Percentiles rank a stretch among this genome's conserved stretches.
phyloP scores from a whole-genome alignment of 2,329 filamentous ascomycete genomes.

The Parascedosporium putredinis region DNA sequence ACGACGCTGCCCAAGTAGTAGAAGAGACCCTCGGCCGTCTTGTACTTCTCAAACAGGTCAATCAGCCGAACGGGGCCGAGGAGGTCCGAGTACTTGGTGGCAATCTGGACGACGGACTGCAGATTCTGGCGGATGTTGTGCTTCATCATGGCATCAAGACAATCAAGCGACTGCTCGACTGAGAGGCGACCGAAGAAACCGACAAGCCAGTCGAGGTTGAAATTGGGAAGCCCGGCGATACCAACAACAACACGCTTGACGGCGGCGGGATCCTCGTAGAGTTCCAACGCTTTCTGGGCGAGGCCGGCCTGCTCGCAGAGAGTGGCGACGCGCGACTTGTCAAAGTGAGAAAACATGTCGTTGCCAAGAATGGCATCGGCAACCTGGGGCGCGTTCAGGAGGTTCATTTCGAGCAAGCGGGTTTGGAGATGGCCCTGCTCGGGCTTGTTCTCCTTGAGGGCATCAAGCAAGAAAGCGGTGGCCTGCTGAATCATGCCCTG shows the following conservation, averaged over 20 bases:
- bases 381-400: slow-evolving; percentile 92
- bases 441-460: slow-evolving; percentile 85
- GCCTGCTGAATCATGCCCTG: slow-evolving; percentile 97
- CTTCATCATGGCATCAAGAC: slow-evolving; percentile 92
- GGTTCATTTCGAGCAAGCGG: slow-evolving; percentile 92
- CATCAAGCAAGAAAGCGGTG: slow-evolving; percentile 94
- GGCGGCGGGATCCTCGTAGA: slow-evolving; percentile 80
- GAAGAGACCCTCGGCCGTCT: slow-evolving; percentile 92
- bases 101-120: slow-evolving; percentile 86
- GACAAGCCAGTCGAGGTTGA: slow-evolving; percentile 84
- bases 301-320: slow-evolving; percentile 91
- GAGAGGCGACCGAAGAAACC: slow-evolving; percentile 90
- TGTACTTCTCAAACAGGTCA: slow-evolving; percentile 93
- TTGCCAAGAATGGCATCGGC: slow-evolving; percentile 96
- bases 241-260: slow-evolving; percentile 87
- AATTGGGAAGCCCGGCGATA: slow-evolving; percentile 70
- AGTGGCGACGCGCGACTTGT: slow-evolving; percentile 77
- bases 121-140: slow-evolving; percentile 94
- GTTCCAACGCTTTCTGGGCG: slow-evolving; percentile 77
- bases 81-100: slow-evolving; percentile 95
- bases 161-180: slow-evolving; percentile 89
- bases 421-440: slow-evolving; percentile 93
- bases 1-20: slow-evolving; percentile 98
- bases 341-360: slow-evolving; percentile 97
- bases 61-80: slow-evolving; percentile 81